Evolutionary conservation across 2,329 filamentous ascomycete genomes (phyloP), one percentile per base, ranked within the genome.

Genomic region (Cucurbitaria berberidis): DNA sequence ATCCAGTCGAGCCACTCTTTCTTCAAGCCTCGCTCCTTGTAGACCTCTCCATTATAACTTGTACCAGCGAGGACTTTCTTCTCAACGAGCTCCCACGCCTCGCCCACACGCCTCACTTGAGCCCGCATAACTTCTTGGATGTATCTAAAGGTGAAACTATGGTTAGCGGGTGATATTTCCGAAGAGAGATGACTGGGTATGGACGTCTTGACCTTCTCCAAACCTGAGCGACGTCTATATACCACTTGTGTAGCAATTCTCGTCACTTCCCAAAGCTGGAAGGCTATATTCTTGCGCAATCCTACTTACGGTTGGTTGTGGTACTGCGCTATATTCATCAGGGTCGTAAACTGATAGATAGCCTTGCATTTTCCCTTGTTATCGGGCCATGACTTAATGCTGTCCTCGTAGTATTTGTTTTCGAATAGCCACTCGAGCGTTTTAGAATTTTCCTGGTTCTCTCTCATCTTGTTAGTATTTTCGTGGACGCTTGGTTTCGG

Each of bases 1-100:
- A 52, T 52, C 43, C 43, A 52, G 15, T 52, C 43, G 15, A 52
- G n/a, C 49, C 49, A 51, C 30, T 45, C 32, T 40, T 45, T 38
- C 22, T 40, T 51, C 21, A 51, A 32, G 2, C 26, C 34, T n/a
- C 24, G 22, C 35, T 10, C 11, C 29, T 39, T 40, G 34, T 45
- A 46, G 40, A 35, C 27, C n/a, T 42, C 15, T 24, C 36, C 11
- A 4, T 34, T 34, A 34, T 34, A 13, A 4, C 5, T 34, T 13
- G 11, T 4, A 16, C 30, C 30, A 34, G 30, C 5, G 30, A 34
- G 30, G 5, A 34, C 11, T 6, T 15, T 11, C 30, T 11, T 34
- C 30, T 34, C 30, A 34, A 34, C 5, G 30, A 15, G 11, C 30
- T 47, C 43, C 16, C 35, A 52, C 8, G 49, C 49, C 6, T 30